phyloP scores from a whole-genome alignment of 225 moss, liverwort and hornwort species.

The Neckera pumila region DNA sequence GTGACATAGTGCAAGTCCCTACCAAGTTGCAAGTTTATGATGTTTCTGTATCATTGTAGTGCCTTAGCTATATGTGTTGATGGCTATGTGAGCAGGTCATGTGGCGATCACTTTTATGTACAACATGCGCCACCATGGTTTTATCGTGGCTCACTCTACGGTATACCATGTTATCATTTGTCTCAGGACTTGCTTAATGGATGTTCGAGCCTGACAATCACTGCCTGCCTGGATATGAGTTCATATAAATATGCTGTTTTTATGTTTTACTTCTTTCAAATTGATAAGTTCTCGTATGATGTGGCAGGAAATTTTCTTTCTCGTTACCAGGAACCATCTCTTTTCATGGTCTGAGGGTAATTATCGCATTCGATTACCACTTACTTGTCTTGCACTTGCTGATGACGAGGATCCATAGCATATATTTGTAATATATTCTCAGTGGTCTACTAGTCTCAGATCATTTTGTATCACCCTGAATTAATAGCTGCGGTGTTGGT shows the following conservation, averaged over 20 bases:
- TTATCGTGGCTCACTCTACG: constrained; percentile 66
- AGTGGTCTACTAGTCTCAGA: background rate
- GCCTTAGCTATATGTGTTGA: background rate
- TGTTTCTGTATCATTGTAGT: background rate
- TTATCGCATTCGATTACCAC: background rate
- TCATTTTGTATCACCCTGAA: background rate
- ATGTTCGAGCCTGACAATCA: background rate
- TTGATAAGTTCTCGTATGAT: background rate
- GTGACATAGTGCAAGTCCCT: background rate
- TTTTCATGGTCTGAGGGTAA: constrained; percentile 65
- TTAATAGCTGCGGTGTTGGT: background rate
- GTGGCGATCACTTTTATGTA: constrained; percentile 81
- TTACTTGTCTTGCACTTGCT: background rate
- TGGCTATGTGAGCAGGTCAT: constrained; percentile 51
- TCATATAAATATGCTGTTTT: background rate
- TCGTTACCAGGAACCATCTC: constrained; percentile 66
- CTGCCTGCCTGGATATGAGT: background rate
- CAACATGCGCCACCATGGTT: constrained; percentile 63
- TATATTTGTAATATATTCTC: background rate
- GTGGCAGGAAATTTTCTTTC: constrained; percentile 62
- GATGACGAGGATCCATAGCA: background rate
- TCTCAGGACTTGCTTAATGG: background rate
- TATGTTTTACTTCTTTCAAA: background rate
- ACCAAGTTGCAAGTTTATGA: background rate
- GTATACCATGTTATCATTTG: constrained; percentile 8